These are phyloP conservation scores for Dioscorea cayenensis DNA, from an alignment of 116 monocot genomes.

Conservation along the genomic window DNA sequence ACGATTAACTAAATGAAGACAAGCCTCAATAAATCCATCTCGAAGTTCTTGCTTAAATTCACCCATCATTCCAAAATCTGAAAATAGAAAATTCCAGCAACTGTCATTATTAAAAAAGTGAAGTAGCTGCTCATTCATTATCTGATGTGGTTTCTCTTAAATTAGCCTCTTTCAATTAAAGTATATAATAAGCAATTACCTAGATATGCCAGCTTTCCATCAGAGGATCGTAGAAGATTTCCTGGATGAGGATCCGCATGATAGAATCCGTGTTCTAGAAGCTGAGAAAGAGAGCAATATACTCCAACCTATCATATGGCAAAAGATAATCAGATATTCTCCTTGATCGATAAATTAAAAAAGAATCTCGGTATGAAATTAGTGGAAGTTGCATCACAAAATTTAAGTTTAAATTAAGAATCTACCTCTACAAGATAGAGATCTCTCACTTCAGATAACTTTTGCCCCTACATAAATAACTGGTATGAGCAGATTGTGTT, in stretches of 20 bases:
- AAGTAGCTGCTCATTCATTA: too few species aligned
- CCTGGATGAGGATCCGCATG: slow-evolving; percentile 99
- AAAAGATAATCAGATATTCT: not conserved
- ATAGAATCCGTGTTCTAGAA: slow-evolving; percentile 92
- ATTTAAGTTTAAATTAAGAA: slow-evolving; percentile 4
- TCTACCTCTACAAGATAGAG: slow-evolving; percentile 90
- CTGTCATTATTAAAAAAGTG: too few species aligned
- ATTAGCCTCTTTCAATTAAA: not conserved
- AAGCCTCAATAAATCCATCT: slow-evolving; percentile 97
- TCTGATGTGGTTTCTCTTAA: not conserved
- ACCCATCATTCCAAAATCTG: slow-evolving; percentile 99
- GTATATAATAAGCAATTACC: slow-evolving; percentile 31
- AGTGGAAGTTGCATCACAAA: not conserved
- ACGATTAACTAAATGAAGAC: slow-evolving; percentile 97
- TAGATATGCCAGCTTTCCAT: slow-evolving; percentile 94
- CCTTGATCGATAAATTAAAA: not conserved
- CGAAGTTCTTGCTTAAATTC: slow-evolving; percentile 93
- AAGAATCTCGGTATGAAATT: not conserved
- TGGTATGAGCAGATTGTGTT: slow-evolving; percentile 3
- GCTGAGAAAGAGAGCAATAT: slow-evolving; percentile 94
- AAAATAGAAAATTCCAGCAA: not conserved
- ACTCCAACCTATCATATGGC: slow-evolving; percentile 72
- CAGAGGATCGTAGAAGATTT: slow-evolving; percentile 77
- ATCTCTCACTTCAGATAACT: slow-evolving; percentile 76
- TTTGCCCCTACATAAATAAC: slow-evolving; percentile 53